These are phyloP conservation scores for Cordyceps militaris DNA, from an alignment of 2,329 filamentous ascomycete genomes.

Conservation along the genomic window DNA sequence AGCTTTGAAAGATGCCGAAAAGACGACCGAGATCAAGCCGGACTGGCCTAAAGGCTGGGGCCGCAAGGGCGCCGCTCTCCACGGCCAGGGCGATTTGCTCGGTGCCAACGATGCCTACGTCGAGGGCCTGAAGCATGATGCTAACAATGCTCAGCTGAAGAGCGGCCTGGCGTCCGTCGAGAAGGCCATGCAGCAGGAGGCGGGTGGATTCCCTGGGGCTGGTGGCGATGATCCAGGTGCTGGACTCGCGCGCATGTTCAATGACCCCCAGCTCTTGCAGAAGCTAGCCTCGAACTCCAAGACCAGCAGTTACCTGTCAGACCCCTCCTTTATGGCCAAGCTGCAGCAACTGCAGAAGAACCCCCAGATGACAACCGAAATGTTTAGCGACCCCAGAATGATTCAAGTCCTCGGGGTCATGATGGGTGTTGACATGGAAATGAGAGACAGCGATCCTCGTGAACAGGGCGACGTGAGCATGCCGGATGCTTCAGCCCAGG, in stretches of 20 bases:
- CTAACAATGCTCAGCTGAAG: slow-evolving; percentile 87
- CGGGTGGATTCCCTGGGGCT: slow-evolving; percentile 35
- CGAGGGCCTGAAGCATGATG: slow-evolving; percentile 87
- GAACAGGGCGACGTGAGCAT: slow-evolving; percentile 60
- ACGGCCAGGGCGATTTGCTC: slow-evolving; percentile 79
- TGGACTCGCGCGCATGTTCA: slow-evolving; percentile 89
- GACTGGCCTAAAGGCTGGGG: slow-evolving; percentile 98
- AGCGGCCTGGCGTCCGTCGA: slow-evolving; percentile 77
- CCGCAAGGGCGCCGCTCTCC: slow-evolving; percentile 83
- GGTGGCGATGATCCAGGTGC: slow-evolving; percentile 56
- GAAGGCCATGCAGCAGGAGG: slow-evolving; percentile 68
- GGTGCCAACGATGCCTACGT: slow-evolving; percentile 86
- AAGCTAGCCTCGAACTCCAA: slow-evolving; percentile 95
- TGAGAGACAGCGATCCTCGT: slow-evolving; percentile 32
- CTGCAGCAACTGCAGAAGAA: slow-evolving; percentile 75
- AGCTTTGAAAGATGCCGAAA: slow-evolving; percentile 82
- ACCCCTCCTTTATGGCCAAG: slow-evolving; percentile 84
- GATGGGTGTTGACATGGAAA: slow-evolving; percentile 83
- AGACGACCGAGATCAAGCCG: slow-evolving; percentile 89
- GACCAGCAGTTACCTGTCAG: slow-evolving; percentile 73
- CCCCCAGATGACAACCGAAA: slow-evolving; percentile 67
- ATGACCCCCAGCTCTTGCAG: slow-evolving; percentile 78
- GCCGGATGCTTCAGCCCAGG: slow-evolving; percentile 52
- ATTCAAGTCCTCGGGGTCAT: slow-evolving; percentile 89
- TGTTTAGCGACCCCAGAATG: slow-evolving; percentile 86